These are phyloP conservation scores for Aegilops bicornis DNA, from an alignment of 176 grass and related monocot species.

Conservation along the genomic window DNA sequence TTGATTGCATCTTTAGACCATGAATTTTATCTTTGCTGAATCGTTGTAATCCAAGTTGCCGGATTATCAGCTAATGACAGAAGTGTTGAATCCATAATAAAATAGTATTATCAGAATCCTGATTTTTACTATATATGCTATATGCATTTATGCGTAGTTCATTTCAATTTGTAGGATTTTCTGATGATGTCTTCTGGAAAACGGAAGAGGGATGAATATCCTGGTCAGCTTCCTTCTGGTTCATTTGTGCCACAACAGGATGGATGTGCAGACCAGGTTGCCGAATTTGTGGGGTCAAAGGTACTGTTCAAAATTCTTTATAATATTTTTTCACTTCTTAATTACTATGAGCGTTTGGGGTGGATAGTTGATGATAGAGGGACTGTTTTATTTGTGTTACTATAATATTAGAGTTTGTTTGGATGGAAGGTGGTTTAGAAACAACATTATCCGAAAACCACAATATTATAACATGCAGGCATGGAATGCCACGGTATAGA, in stretches of 20 bases:
- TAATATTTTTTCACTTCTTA: neutral
- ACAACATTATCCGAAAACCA: neutral
- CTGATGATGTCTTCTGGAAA: constrained; percentile 84
- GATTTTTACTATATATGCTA: constrained; percentile 6
- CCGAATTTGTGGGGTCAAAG: constrained; percentile 61
- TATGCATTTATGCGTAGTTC: constrained; percentile 9
- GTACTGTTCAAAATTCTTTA: constrained; percentile 30
- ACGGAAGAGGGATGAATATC: constrained; percentile 89
- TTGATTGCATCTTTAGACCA: neutral
- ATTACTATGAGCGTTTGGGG: neutral
- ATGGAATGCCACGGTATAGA: neutral
- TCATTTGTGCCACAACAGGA: constrained; percentile 95
- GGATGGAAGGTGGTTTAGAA: neutral
- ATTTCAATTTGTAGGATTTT: constrained; percentile 61
- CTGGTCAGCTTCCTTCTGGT: constrained; percentile 69
- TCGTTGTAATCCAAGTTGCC: neutral
- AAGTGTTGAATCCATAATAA: neutral
- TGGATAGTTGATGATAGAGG: neutral
- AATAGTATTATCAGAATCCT: neutral
- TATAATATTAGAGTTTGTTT: neutral
- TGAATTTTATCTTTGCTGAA: neutral
- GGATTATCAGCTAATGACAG: neutral
- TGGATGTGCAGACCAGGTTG: constrained; percentile 68
- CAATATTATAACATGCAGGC: neutral
- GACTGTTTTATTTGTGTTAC: neutral